These are phyloP conservation scores for Tetrapisispora nanseiensis DNA, from an alignment of 805 yeast genomes.

Conservation along the genomic window DNA sequence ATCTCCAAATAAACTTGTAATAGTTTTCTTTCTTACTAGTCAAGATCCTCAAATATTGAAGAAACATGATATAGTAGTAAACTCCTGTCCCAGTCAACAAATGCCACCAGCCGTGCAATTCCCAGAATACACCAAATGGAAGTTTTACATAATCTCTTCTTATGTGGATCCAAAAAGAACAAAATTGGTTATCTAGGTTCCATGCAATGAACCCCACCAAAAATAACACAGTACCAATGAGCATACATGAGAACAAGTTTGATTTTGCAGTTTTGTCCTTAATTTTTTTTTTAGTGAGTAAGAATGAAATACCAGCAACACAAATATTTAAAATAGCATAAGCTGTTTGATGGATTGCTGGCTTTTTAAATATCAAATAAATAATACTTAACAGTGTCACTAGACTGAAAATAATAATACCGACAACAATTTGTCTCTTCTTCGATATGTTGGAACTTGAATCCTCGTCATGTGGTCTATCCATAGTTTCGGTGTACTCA, in stretches of 20 bases:
- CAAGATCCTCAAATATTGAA: slow-evolving; percentile 57
- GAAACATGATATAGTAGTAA: slow-evolving; percentile 70
- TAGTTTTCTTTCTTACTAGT: slow-evolving; percentile 31
- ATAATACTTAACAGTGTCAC: slow-evolving; percentile 28
- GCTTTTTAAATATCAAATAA: slow-evolving; percentile 67
- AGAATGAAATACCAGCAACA: slow-evolving; percentile 52
- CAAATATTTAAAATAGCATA: slow-evolving; percentile 69
- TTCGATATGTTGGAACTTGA: not conserved
- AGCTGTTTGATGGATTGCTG: slow-evolving; percentile 80
- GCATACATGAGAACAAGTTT: slow-evolving; percentile 47
- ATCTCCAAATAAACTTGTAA: slow-evolving; percentile 46
- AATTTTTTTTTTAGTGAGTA: slow-evolving; percentile 46
- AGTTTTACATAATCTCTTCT: slow-evolving; percentile 58
- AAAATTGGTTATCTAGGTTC: slow-evolving; percentile 82
- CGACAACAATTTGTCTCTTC: slow-evolving; percentile 9
- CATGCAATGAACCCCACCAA: slow-evolving; percentile 70
- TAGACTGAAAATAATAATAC: slow-evolving; percentile 7
- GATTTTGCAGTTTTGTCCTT: slow-evolving; percentile 38
- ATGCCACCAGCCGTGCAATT: slow-evolving; percentile 98
- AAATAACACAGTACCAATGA: slow-evolving; percentile 52
- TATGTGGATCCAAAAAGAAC: slow-evolving; percentile 44
- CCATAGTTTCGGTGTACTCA: slow-evolving; percentile 34
- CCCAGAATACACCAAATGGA: slow-evolving; percentile 77
- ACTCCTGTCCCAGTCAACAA: slow-evolving; percentile 78
- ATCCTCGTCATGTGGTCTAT: not conserved